Percentiles rank a stretch among this genome's conserved stretches.
Conservation (phyloP, 2,329 filamentous ascomycete genomes). For the Epichloe sp. region DNA sequence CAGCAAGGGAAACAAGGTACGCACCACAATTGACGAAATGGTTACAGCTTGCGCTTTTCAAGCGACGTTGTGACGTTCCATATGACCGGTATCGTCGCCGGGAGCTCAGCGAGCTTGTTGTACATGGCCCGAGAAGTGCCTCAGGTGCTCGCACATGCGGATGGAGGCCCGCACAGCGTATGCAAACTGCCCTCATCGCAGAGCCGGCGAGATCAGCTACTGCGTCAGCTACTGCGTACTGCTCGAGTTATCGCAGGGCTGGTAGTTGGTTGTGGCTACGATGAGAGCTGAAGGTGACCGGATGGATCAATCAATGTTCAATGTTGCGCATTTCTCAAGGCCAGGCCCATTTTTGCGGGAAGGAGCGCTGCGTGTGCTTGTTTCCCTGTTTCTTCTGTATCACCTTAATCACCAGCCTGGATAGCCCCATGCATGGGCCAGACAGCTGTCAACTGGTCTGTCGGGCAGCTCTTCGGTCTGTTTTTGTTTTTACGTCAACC, state of each 20-base stretch:
- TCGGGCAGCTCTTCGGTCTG: too few relatives aligned
- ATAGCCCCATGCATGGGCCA: too few relatives aligned
- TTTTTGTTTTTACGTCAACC: background rate
- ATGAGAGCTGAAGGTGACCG: background rate
- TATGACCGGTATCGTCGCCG: background rate
- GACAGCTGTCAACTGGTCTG: too few relatives aligned
- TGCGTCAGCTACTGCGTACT: background rate
- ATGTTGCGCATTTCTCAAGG: too few relatives aligned
- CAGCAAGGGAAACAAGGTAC: slow-evolving; percentile 1
- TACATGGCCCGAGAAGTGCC: slow-evolving; percentile 1
- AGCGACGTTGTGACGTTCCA: slow-evolving; percentile 11
- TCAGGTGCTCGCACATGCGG: slow-evolving; percentile 2
- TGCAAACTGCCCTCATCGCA: slow-evolving; percentile 18
- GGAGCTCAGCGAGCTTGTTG: background rate
- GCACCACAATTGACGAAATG: slow-evolving; percentile 23
- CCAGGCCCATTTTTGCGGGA: background rate
- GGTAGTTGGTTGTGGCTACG: background rate
- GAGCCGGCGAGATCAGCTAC: background rate
- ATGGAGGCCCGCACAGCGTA: slow-evolving; percentile 12
- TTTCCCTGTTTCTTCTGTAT: too few relatives aligned
- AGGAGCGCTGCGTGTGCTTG: background rate
- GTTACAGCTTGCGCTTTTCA: slow-evolving; percentile 19
- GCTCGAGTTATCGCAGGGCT: background rate
- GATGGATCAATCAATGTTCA: too few relatives aligned
- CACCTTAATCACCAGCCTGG: too few relatives aligned